phyloP scores from a whole-genome alignment of 805 yeast genomes.

The Saccharomycopsis vini region DNA sequence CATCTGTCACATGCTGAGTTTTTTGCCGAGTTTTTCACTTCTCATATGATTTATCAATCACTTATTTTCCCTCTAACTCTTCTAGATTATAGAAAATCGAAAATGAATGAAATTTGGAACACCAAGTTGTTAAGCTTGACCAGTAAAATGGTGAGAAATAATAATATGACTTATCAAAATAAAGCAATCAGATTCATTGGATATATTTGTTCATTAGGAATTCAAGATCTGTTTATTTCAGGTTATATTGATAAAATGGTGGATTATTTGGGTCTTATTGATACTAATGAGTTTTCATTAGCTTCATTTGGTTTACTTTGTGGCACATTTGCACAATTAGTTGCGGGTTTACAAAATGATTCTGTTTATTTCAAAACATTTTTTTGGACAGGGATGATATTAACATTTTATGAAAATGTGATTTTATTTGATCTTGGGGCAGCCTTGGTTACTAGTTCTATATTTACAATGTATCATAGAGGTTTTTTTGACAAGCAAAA shows the following conservation, averaged over 20 bases:
- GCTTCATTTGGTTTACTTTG: not conserved
- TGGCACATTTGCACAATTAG: not conserved
- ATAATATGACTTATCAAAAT: slow-evolving; percentile 11
- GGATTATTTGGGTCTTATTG: not conserved
- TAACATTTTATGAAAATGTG: not conserved
- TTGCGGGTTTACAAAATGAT: slow-evolving; percentile 3
- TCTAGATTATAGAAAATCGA: slow-evolving; percentile 4
- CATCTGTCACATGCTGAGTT: too few species aligned
- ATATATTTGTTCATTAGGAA: slow-evolving; percentile 8
- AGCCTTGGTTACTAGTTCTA: not conserved
- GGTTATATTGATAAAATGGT: slow-evolving; percentile 2
- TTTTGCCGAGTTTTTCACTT: not conserved
- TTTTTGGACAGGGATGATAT: not conserved
- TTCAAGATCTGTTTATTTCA: slow-evolving; percentile 3
- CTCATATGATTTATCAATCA: not conserved
- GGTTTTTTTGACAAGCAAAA: slow-evolving; percentile 1
- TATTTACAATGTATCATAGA: not conserved
- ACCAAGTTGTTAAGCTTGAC: slow-evolving; percentile 2
- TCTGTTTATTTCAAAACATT: not conserved
- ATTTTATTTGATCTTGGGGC: slow-evolving; percentile 5
- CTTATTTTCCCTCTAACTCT: slow-evolving; percentile 5
- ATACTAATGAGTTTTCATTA: not conserved
- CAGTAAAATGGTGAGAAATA: slow-evolving; percentile 1
- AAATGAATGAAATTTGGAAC: slow-evolving; percentile 3
- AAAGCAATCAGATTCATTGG: slow-evolving; percentile 11